These are phyloP conservation scores for Lactarius hatsudake DNA, from an alignment of 768 basidiomycete genomes.

Conservation along the genomic window DNA sequence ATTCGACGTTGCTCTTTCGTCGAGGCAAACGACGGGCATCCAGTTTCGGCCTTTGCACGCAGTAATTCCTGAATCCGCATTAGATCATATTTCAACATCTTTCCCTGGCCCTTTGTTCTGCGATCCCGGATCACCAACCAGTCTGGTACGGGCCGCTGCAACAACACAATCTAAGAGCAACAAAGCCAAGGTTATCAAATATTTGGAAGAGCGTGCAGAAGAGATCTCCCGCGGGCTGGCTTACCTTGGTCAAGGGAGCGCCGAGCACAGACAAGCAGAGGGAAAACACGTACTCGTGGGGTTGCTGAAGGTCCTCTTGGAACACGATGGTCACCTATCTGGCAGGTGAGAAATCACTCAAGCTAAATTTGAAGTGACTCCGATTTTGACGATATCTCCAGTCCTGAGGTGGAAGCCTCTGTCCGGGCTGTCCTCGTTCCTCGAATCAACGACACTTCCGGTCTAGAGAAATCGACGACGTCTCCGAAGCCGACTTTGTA, in stretches of 20 bases:
- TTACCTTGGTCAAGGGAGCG: slow-evolving; percentile 55
- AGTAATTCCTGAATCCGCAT: slow-evolving; percentile 63
- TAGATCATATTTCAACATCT: slow-evolving; percentile 49
- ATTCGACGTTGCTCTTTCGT: slow-evolving; percentile 74
- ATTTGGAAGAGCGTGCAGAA: slow-evolving; percentile 68
- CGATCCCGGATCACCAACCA: slow-evolving; percentile 64
- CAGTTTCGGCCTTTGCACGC: slow-evolving; percentile 65
- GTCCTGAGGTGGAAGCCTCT: slow-evolving; percentile 66
- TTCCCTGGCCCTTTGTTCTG: slow-evolving; percentile 89
- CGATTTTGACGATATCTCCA: slow-evolving; percentile 31
- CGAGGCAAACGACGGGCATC: slow-evolving; percentile 66
- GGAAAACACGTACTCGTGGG: slow-evolving; percentile 73
- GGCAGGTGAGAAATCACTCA: slow-evolving; percentile 64
- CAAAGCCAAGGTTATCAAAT: slow-evolving; percentile 73
- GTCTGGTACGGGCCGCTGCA: slow-evolving; percentile 62
- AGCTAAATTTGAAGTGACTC: neutral
- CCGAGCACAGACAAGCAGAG: slow-evolving; percentile 61
- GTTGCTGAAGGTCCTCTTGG: slow-evolving; percentile 75
- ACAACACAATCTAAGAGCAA: slow-evolving; percentile 73
- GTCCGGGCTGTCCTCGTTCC: slow-evolving; percentile 75
- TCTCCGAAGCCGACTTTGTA: slow-evolving; percentile 16
- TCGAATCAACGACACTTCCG: slow-evolving; percentile 37
- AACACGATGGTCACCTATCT: slow-evolving; percentile 83
- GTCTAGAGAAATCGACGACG: slow-evolving; percentile 18
- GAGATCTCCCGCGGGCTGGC: slow-evolving; percentile 77